phyloP scores from a whole-genome alignment of 768 basidiomycete genomes.

The Xerocomus brunneocitrinus region DNA sequence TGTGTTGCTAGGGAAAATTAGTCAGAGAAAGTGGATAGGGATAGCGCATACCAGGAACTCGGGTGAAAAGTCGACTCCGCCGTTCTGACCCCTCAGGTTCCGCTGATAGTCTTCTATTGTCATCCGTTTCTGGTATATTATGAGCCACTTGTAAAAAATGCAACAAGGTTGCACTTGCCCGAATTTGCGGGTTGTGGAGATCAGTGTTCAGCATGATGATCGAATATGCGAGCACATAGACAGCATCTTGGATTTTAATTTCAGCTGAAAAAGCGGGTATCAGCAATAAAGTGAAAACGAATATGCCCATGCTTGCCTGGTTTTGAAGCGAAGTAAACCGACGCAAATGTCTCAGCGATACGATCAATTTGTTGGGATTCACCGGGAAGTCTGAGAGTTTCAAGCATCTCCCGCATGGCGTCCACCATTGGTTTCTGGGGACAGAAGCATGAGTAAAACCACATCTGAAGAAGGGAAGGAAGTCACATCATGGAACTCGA shows the following conservation, averaged over 20 bases:
- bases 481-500: conserved; percentile 84
- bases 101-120: conserved; percentile 88
- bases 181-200: conserved; percentile 88
- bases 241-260: conserved; percentile 87
- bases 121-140: conserved; percentile 79
- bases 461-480: not conserved
- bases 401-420: conserved; percentile 91
- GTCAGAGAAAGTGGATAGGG: not conserved
- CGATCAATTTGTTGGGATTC: conserved; percentile 91
- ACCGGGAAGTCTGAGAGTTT: conserved; percentile 91
- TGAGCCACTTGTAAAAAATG: conserved; percentile 2
- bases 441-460: conserved; percentile 1
- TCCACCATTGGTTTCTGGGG: conserved; percentile 89
- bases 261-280: conserved; percentile 49
- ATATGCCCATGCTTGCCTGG: conserved; percentile 50
- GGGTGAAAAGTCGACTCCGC: conserved; percentile 71
- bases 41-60: conserved; percentile 69
- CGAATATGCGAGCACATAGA: conserved; percentile 90
- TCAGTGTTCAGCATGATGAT: conserved; percentile 99
- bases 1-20: conserved; percentile 55
- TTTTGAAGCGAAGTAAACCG: conserved; percentile 78
- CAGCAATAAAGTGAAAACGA: not conserved
- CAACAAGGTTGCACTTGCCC: conserved; percentile 46
- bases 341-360: conserved; percentile 93
- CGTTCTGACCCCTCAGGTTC: conserved; percentile 92